Evolutionary conservation across 352 stramenopile species (phyloP).

Genomic region (Phytophthora citrophthora): DNA sequence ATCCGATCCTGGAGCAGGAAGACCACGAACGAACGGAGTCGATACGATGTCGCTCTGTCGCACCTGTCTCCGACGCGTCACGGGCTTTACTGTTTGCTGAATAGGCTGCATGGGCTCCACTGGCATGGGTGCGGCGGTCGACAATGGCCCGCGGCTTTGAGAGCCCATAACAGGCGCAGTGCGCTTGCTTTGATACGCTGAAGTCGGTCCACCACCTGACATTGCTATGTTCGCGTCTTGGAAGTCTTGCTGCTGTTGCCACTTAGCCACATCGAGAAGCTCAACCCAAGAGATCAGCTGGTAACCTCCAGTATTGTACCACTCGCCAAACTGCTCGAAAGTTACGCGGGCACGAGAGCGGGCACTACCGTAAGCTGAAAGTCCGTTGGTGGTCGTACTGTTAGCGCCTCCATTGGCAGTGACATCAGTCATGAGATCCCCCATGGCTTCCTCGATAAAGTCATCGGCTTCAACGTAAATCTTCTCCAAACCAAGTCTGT

Average conservation of each 20-base stretch:
- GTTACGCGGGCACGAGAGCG: slow-evolving; percentile 77
- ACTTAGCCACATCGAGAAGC: slow-evolving; percentile 83
- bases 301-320: slow-evolving; percentile 88
- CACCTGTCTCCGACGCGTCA: slow-evolving; percentile 71
- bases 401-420: slow-evolving; percentile 56
- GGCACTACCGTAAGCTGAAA: slow-evolving; percentile 69
- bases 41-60: slow-evolving; percentile 87
- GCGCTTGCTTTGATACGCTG: slow-evolving; percentile 37
- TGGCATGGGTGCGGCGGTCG: slow-evolving; percentile 35
- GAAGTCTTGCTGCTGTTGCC: slow-evolving; percentile 81
- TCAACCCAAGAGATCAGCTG: slow-evolving; percentile 89
- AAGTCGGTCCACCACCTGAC: slow-evolving; percentile 30
- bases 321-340: slow-evolving; percentile 92
- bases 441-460: slow-evolving; percentile 87
- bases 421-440: slow-evolving; percentile 85
- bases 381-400: slow-evolving; percentile 27
- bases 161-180: slow-evolving; percentile 52
- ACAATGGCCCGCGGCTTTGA: slow-evolving; percentile 54
- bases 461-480: slow-evolving; percentile 89
- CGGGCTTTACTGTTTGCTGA: slow-evolving; percentile 56
- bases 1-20: slow-evolving; percentile 19
- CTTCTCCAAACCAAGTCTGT: slow-evolving; percentile 83
- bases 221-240: slow-evolving; percentile 56
- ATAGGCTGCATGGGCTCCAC: slow-evolving; percentile 70
- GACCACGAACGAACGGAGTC: slow-evolving; percentile 55